These are phyloP conservation scores for Paratinospora sagittata DNA, from an alignment of 164 flowering plant species.

Conservation along the genomic window DNA sequence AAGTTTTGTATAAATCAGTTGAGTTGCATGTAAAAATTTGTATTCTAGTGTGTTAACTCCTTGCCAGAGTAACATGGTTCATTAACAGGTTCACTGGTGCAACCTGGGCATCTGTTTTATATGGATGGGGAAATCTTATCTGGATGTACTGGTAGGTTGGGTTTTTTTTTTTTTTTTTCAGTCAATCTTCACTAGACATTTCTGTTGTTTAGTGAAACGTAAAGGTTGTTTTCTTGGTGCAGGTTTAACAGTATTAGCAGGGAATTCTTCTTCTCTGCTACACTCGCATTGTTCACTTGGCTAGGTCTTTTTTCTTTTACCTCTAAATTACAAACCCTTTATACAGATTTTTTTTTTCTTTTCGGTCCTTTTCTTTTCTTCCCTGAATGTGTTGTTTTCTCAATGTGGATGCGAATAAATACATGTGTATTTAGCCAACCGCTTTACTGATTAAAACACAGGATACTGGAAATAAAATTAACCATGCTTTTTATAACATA, in stretches of 20 bases:
- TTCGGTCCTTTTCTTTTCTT: neutral
- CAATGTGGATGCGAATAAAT: no score
- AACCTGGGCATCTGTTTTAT: slow-evolving; percentile 69
- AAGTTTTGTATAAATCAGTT: neutral
- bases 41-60: neutral
- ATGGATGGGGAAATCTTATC: slow-evolving; percentile 83
- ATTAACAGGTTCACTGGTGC: slow-evolving; percentile 80
- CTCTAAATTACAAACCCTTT: neutral
- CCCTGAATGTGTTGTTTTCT: neutral
- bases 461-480: neutral
- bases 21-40: neutral
- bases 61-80: neutral
- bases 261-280: slow-evolving; percentile 75
- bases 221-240: slow-evolving; percentile 21
- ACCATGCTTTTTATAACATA: neutral
- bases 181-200: no score
- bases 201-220: neutral
- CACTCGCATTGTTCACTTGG: slow-evolving; percentile 59
- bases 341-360: neutral
- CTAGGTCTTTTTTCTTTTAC: slow-evolving; percentile 46
- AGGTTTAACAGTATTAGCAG: slow-evolving; percentile 67
- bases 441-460: no score
- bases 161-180: neutral
- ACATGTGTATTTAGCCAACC: no score
- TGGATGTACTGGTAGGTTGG: slow-evolving; percentile 63